Evolutionary conservation across 2,329 filamentous ascomycete species (phyloP).

Genomic region (Coniochaeta sp.): DNA sequence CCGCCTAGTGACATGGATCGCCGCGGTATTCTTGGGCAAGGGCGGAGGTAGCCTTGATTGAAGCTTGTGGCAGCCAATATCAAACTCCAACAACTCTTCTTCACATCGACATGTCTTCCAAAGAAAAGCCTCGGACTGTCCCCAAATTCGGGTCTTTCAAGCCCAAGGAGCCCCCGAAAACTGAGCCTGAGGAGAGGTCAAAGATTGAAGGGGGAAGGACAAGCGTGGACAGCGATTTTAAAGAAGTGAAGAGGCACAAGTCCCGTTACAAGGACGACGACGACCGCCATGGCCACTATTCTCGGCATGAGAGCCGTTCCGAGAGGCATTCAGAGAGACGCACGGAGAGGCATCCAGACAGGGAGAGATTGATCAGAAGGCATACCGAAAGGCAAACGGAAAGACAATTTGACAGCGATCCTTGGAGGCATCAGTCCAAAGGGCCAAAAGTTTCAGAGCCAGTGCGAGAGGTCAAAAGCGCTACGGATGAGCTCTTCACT

Average conservation of each 20-base stretch:
- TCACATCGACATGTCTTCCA: conserved; percentile 9
- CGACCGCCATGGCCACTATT: background rate
- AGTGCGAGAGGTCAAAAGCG: background rate
- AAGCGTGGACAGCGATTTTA: background rate
- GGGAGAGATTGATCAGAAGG: too few species aligned
- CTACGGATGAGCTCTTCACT: conserved; percentile 36
- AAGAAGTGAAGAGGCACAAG: background rate
- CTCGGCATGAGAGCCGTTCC: background rate
- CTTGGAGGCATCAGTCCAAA: background rate
- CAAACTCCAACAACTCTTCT: background rate
- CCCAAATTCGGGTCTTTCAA: conserved; percentile 24
- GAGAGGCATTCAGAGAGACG: background rate
- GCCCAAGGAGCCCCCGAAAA: conserved; percentile 10
- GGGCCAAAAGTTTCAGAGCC: background rate
- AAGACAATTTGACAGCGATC: background rate
- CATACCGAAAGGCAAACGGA: background rate
- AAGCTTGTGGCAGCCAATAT: background rate
- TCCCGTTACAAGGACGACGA: background rate
- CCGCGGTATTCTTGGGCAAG: background rate
- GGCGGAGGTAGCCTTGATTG: background rate
- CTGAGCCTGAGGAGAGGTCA: background rate
- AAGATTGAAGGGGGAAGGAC: background rate
- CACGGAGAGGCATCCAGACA: too few species aligned
- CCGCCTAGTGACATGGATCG: too few species aligned
- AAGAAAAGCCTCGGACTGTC: conserved; percentile 16